Conservation (phyloP, 1,139 yeast genomes). For the Oligophagozyma castellii region DNA sequence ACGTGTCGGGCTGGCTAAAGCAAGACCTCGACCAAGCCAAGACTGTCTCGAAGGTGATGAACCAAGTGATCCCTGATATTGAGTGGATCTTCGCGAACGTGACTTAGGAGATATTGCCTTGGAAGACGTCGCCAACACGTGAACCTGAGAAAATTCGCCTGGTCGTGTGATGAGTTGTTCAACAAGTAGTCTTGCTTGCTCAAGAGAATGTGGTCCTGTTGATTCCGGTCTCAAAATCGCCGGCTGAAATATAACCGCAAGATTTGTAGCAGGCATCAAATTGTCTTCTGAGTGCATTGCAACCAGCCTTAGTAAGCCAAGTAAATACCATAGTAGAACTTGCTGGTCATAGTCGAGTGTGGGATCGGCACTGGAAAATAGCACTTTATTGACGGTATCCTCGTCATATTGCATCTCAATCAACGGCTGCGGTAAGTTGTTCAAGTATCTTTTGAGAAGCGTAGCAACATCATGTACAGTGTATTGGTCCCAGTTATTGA, state of each 20-base stretch:
- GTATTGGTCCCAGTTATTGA: conserved; percentile 64
- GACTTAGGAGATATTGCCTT: too few species aligned
- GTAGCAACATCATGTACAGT: conserved; percentile 94
- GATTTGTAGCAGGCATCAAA: conserved; percentile 78
- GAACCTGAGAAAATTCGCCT: too few species aligned
- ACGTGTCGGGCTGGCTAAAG: too few species aligned
- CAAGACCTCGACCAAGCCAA: too few species aligned
- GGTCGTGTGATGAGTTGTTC: too few species aligned
- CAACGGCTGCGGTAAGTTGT: conserved; percentile 55
- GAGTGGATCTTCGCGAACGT: too few species aligned
- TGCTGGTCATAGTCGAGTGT: conserved; percentile 1
- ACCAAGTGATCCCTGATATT: too few species aligned
- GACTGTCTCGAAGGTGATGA: too few species aligned
- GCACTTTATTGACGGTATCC: background rate
- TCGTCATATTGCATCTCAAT: conserved; percentile 68
- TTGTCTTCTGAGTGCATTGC: conserved; percentile 60
- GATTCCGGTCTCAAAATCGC: conserved; percentile 29
- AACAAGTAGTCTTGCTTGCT: too few species aligned
- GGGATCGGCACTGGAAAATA: conserved; percentile 1
- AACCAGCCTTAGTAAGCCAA: conserved; percentile 75
- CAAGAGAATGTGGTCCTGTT: too few species aligned
- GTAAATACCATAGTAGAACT: conserved; percentile 37
- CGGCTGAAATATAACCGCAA: conserved; percentile 93
- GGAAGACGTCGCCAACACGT: too few species aligned
- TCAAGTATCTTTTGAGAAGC: conserved; percentile 64